Percentiles rank a stretch among this genome's conserved stretches.
Evolutionary conservation across 306 rosid species (phyloP).

Genomic region (Erythrophleum fordii): DNA sequence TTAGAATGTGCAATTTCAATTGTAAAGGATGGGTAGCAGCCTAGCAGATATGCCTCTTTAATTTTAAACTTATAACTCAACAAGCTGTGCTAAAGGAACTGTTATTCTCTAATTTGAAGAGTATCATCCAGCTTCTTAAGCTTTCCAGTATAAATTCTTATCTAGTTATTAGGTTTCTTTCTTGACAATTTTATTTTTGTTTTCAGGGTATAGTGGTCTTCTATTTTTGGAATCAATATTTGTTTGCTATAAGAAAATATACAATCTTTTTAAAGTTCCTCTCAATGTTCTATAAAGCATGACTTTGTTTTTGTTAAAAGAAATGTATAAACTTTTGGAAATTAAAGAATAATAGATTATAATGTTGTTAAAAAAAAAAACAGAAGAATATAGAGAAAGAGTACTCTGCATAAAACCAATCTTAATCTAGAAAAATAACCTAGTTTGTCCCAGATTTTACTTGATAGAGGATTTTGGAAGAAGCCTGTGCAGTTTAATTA

Average conservation of each 20-base stretch:
- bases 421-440: neutral
- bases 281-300: neutral
- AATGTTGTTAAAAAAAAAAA: neutral
- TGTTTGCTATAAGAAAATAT: neutral
- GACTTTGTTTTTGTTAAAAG: neutral
- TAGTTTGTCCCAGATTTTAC: conserved; percentile 1
- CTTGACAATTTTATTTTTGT: neutral
- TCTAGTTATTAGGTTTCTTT: neutral
- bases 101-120: neutral
- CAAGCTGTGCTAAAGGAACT: neutral
- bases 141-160: neutral
- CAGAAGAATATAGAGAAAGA: neutral
- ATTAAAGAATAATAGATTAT: neutral
- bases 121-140: conserved; percentile 9
- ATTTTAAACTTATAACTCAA: neutral
- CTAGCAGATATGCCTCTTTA: neutral
- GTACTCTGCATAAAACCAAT: neutral
- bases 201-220: neutral
- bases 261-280: neutral
- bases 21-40: neutral
- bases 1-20: neutral
- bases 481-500: conserved; percentile 18
- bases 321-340: neutral
- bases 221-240: neutral
- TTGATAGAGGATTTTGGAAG: conserved; percentile 8